Conservation (phyloP, 1,284 basidiomycete species). For the Mycosarcoma maydis region DNA sequence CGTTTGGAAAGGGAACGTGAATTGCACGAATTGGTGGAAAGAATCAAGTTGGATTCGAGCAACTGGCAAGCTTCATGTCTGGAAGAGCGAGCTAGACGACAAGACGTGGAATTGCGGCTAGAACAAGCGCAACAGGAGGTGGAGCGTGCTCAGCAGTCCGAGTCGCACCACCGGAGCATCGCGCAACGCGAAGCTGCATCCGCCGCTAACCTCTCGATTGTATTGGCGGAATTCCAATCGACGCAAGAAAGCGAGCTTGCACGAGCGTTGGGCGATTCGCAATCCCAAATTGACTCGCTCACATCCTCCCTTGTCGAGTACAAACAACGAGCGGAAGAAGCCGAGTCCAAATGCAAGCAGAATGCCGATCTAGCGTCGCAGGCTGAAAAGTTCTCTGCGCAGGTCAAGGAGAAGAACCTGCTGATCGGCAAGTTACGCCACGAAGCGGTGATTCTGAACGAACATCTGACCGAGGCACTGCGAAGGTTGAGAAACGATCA, state of each 20-base stretch:
- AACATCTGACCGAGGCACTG: constrained; percentile 96
- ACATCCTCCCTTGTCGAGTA: constrained; percentile 82
- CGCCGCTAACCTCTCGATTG: constrained; percentile 84
- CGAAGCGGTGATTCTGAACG: constrained; percentile 84
- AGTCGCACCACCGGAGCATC: constrained; percentile 71
- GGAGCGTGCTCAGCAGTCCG: constrained; percentile 66
- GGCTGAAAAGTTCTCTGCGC: constrained; percentile 71
- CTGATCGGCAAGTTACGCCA: constrained; percentile 91
- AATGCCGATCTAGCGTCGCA: background rate
- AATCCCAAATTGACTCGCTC: constrained; percentile 76
- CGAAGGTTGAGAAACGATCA: constrained; percentile 86
- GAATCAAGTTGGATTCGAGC: constrained; percentile 48
- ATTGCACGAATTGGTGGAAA: constrained; percentile 49
- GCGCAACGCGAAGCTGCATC: constrained; percentile 79
- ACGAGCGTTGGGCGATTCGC: constrained; percentile 82
- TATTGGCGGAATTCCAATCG: constrained; percentile 92
- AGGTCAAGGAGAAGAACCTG: constrained; percentile 92
- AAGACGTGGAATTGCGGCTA: constrained; percentile 74
- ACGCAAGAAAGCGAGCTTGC: constrained; percentile 72
- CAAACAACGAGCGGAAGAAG: constrained; percentile 83
- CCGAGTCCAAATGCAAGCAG: constrained; percentile 71
- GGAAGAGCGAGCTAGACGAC: constrained; percentile 45
- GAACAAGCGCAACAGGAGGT: constrained; percentile 68
- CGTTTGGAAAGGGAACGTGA: constrained; percentile 30
- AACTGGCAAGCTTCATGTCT: constrained; percentile 32